Conservation (phyloP, 2,329 filamentous ascomycete genomes). For the Pseudogymnoascus pannorum region DNA sequence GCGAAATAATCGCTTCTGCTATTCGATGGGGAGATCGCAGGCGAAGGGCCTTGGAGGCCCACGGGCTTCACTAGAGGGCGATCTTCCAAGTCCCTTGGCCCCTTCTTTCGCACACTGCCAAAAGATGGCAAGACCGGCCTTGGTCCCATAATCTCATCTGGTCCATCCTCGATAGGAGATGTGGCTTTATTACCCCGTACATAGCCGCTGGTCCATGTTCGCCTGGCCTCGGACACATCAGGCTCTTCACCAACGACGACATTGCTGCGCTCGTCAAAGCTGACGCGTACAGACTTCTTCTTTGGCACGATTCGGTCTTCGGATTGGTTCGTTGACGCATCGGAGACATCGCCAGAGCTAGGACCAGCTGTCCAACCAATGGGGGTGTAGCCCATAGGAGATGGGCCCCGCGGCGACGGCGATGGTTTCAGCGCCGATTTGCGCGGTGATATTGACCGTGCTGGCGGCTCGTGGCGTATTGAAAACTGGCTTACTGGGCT, state of each 20-base stretch:
- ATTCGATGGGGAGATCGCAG: constrained; percentile 18
- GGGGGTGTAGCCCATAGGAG: constrained; percentile 42
- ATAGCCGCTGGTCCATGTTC: constrained; percentile 46
- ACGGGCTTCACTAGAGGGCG: constrained; percentile 50
- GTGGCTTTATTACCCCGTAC: constrained; percentile 43
- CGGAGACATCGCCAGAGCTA: constrained; percentile 22
- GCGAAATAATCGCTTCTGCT: constrained; percentile 19
- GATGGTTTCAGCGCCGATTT: constrained; percentile 64
- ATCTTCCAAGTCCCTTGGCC: constrained; percentile 42
- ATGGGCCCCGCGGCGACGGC: constrained; percentile 46
- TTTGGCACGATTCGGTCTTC: constrained; percentile 30
- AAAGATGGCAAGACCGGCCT: constrained; percentile 66
- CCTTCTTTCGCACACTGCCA: constrained; percentile 62
- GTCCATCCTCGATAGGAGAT: constrained; percentile 48
- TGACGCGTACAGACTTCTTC: constrained; percentile 65
- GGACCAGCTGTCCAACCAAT: constrained; percentile 32
- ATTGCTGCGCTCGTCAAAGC: constrained; percentile 65
- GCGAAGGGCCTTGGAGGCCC: constrained; percentile 24
- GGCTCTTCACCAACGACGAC: constrained; percentile 45
- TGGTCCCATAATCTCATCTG: constrained; percentile 66
- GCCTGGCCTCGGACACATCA: constrained; percentile 31
- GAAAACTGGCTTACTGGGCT: constrained; percentile 39
- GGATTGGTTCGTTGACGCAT: constrained; percentile 10
- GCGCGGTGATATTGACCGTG: constrained; percentile 64
- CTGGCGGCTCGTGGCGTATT: constrained; percentile 57